Evolutionary conservation across 176 grass and related monocot species (phyloP), one percentile per base, ranked within the genome.

Genomic region (Alloteropsis semialata): DNA sequence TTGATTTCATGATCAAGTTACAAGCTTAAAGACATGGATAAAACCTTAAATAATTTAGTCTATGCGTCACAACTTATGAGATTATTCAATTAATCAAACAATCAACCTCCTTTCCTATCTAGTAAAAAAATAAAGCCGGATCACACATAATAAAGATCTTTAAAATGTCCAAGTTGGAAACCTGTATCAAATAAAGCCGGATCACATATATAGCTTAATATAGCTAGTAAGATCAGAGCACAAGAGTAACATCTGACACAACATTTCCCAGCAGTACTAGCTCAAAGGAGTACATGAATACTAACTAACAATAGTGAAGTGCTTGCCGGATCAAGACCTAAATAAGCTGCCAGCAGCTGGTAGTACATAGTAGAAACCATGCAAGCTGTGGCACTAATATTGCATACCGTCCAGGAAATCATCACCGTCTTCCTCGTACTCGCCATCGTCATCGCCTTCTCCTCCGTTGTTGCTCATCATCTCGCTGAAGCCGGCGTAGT

Each of bases 381-480:
- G 75, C 39, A 70, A 56, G 15, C 51, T 38, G 49, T 38, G 49
- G 51, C 71, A 64, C 64, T 86, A 90, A 25, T 89, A 92, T 75
- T 92, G 84, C 84, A 84, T 89, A 89, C 87, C 87, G 79, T 90
- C 89, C 75, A 91, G 75, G 78, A 90, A 89, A 76, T 79, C 87
- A 27, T 79, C 87, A 22, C 80, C 80, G 46, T 88, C 87, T 39
- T 87, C 84, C 4, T 92, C 83, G 24, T 89, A 91, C 28, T 94
- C 84, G 49, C 85, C 84, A 14, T 92, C 92, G 16, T 87, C 87
- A 8, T 91, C 86, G 65, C 81, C 82, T 27, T 85, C 90, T 2
- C 83, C 82, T 21, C 55, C 74, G 57, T 80, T 84, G 79, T 65
- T 85, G 85, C 74, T 79, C 72, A 94, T 29, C 84, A 92, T 89